Evolutionary conservation across 1,284 basidiomycete species (phyloP).

Genomic region (Microbotryum intermedium): DNA sequence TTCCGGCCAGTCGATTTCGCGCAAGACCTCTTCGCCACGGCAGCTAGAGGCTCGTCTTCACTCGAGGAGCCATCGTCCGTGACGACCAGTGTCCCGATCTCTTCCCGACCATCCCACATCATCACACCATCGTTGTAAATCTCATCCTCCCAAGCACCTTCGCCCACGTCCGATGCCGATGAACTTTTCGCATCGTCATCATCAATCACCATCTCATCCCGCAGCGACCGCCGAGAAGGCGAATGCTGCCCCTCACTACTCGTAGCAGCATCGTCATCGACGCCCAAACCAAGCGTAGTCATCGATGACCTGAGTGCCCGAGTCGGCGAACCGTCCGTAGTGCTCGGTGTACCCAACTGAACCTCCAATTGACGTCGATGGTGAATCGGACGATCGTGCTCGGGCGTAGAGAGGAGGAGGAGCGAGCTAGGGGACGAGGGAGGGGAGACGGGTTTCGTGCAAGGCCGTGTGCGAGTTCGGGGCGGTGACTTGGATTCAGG

Average conservation of each 20-base stretch:
- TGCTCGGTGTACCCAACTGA: neutral
- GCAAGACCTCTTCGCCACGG: neutral
- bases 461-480: neutral
- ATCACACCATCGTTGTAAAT: neutral
- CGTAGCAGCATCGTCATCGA: neutral
- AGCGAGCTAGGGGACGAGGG: neutral
- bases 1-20: neutral
- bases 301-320: neutral
- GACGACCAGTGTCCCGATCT: neutral
- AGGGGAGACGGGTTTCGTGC: slow-evolving; percentile 3
- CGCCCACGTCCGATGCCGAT: neutral
- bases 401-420: neutral
- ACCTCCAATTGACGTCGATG: neutral
- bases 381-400: neutral
- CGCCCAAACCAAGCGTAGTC: slow-evolving; percentile 14
- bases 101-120: neutral
- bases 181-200: neutral
- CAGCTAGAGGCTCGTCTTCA: slow-evolving; percentile 8
- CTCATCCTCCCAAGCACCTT: neutral
- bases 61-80: neutral
- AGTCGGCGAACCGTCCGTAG: neutral
- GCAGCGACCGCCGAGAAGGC: too few species aligned
- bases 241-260: neutral
- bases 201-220: neutral
- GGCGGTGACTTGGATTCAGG: too few species aligned